A percentile compares a stretch with the other conserved stretches of the same genome.
phyloP scores from a whole-genome alignment of 345 rosid species.

The Ceriops tagal region DNA sequence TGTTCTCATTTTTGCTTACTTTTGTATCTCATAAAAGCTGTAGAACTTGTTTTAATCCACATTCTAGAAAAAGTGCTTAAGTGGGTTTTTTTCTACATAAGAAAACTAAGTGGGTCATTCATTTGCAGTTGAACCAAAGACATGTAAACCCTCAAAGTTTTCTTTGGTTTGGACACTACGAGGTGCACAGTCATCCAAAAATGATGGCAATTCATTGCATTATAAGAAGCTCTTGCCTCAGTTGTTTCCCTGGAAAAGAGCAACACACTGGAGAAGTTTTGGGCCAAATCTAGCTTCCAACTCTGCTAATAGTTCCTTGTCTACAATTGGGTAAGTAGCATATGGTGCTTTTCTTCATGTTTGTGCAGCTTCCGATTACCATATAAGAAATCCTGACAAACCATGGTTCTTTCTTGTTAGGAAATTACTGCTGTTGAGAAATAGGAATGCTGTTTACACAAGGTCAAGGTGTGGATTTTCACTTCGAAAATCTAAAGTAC shows the following conservation, averaged over 20 bases:
- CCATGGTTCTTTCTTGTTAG: constrained; percentile 39
- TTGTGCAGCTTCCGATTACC: constrained; percentile 21
- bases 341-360: constrained; percentile 17
- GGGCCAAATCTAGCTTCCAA: constrained; percentile 38
- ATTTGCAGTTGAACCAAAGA: constrained; percentile 50
- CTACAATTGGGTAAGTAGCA: constrained; percentile 55
- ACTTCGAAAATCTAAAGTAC: constrained; percentile 78
- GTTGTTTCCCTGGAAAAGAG: constrained; percentile 89
- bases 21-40: too few relatives aligned
- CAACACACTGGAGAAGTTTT: constrained; percentile 55
- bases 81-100: too few relatives aligned
- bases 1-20: too few relatives aligned
- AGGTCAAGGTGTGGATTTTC: constrained; percentile 86
- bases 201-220: constrained; percentile 31
- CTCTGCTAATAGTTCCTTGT: constrained; percentile 40
- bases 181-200: constrained; percentile 39
- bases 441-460: constrained; percentile 74
- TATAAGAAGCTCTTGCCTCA: constrained; percentile 57
- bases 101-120: constrained; percentile 13
- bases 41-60: too few relatives aligned
- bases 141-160: constrained; percentile 46
- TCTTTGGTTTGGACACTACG: constrained; percentile 76
- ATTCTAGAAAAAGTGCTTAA: too few relatives aligned
- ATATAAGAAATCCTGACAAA: constrained; percentile 21
- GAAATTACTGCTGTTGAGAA: constrained; percentile 62